Conservation (phyloP, 352 stramenopile genomes). For the Discostella stelligera region DNA sequence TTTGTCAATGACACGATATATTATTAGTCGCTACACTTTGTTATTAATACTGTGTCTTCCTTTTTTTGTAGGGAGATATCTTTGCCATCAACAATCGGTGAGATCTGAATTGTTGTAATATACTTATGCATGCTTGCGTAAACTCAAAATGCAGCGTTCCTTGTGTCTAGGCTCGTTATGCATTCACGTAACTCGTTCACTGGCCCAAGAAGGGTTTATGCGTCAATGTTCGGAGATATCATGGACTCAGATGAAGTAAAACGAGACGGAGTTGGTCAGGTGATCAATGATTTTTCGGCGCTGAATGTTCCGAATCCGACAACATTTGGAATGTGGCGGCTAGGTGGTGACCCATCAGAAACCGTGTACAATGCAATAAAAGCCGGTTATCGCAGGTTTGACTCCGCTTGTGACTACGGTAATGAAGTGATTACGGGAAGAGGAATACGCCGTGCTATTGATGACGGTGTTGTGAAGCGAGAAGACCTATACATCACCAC, state of each 20-base stretch:
- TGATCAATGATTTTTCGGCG: conserved; percentile 44
- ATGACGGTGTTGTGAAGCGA: conserved; percentile 77
- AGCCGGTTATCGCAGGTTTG: conserved; percentile 80
- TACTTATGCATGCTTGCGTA: background rate
- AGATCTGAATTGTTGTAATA: conserved; percentile 6
- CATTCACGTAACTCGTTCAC: conserved; percentile 63
- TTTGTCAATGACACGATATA: background rate
- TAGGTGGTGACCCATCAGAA: conserved; percentile 64
- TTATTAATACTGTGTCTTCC: background rate
- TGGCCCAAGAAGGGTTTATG: conserved; percentile 53
- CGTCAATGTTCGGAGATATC: conserved; percentile 55
- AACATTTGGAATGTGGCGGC: conserved; percentile 81
- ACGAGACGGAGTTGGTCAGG: conserved; percentile 33
- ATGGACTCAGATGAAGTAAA: conserved; percentile 20
- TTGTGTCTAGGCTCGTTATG: conserved; percentile 51
- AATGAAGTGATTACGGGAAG: conserved; percentile 82
- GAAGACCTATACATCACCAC: conserved; percentile 86
- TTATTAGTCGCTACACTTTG: too few species aligned
- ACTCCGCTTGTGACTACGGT: conserved; percentile 84
- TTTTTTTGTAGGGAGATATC: conserved; percentile 48
- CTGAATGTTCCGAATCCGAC: conserved; percentile 50
- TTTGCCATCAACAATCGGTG: conserved; percentile 60
- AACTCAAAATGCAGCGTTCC: background rate
- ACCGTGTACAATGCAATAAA: conserved; percentile 76
- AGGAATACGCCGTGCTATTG: conserved; percentile 77